Conservation (phyloP, 192 early-diverging fungal genomes). For the Oehlia diaphana region DNA sequence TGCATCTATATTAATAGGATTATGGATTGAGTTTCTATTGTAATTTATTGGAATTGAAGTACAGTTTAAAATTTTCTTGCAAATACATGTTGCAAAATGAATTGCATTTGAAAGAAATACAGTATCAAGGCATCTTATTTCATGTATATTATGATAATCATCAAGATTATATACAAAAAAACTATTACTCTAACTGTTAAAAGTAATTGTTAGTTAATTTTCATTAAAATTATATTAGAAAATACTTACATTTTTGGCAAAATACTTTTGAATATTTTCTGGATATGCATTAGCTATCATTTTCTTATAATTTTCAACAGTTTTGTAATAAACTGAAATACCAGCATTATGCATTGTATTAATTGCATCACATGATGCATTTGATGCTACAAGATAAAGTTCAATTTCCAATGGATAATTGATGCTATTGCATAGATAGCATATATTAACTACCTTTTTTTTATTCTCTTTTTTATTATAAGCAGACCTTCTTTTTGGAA, state of each 20-base stretch:
- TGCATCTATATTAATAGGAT: background rate
- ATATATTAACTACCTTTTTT: constrained; percentile 2
- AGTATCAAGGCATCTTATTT: background rate
- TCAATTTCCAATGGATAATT: background rate
- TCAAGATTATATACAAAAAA: background rate
- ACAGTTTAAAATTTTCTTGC: background rate
- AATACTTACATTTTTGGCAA: background rate
- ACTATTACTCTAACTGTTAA: background rate
- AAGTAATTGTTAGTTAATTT: background rate
- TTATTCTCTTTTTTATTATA: constrained; percentile 8
- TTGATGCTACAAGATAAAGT: background rate
- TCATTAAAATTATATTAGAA: background rate
- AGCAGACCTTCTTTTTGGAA: background rate
- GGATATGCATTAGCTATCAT: background rate
- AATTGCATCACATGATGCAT: constrained; percentile 9
- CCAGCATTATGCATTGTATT: background rate
- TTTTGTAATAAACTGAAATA: background rate
- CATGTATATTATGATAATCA: background rate
- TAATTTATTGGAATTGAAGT: background rate
- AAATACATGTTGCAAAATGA: background rate
- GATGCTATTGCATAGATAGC: background rate
- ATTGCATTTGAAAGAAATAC: background rate
- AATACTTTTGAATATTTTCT: background rate
- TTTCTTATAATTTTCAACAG: background rate
- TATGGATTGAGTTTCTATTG: background rate